Evolutionary conservation across 1,284 basidiomycete genomes (phyloP), one percentile per base, ranked within the genome.

Genomic region (Inonotus hispidus): DNA sequence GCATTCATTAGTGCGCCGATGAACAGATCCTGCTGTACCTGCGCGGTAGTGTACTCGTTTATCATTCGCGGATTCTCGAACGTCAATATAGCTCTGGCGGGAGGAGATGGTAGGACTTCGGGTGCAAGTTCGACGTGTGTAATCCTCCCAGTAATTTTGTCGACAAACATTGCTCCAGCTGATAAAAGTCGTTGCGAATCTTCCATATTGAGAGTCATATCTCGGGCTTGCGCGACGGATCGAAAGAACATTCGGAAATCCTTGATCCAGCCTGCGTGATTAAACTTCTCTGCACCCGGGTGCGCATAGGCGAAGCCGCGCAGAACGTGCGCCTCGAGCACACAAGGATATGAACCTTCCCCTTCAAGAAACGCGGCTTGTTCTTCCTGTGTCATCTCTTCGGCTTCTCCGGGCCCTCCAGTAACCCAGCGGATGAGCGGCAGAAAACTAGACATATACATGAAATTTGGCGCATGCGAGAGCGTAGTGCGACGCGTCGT

Each of bases 401-500:
- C 55, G 38, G 38, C 19, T 7, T 56, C 46, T 29, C 61, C 61
- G 6, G 32, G 32, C 43, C 61, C 61, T 32, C 61, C 61, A 6
- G 57, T 62, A 11, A 59, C 56, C 61, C 61, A 62, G 21, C 59
- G 56, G 41, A 62, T 59, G n/a, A 59, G 56, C 21, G 61, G 61
- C 37, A 62, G 58, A 43, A 62, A 62, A 25, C 57, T 59, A n/a
- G 57, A 45, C 56, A 62, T 62, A 35, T 54, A 58, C 61, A 62
- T 62, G 52, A 62, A 62, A 35, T 62, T 62, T 38, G 61, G 61
- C 2, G 61, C 52, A 37, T 62, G 61, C 14, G 56, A 59, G 11
- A 62, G 52, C 25, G 61, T 62, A 25, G 61, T 62, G n/a, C 61
- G 56, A 14, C 52, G 41, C n/a, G 61, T 62, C 35, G 61, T 58